Percentiles rank a stretch among this genome's conserved stretches.
Evolutionary conservation across 495 filamentous ascomycete genomes (phyloP).

Genomic region (Penicillium silybi): DNA sequence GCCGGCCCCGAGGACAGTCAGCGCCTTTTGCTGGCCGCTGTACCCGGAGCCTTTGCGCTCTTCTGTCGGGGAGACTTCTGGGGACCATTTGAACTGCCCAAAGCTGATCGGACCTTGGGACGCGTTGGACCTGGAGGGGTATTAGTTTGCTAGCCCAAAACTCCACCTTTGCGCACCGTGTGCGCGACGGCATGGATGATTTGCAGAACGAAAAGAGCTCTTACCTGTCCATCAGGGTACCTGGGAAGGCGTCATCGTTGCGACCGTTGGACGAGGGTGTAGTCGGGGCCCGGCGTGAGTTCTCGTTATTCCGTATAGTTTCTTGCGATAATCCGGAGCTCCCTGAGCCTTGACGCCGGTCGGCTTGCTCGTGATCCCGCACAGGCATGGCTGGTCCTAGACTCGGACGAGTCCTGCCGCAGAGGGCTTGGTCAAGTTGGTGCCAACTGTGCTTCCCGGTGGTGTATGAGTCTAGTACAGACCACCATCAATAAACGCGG

Average conservation of each 20-base stretch:
- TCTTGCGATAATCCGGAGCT: conserved; percentile 46
- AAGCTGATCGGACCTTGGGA: conserved; percentile 28
- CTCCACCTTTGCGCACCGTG: background rate
- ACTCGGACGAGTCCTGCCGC: conserved; percentile 16
- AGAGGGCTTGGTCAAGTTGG: conserved; percentile 18
- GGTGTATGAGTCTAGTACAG: conserved; percentile 2
- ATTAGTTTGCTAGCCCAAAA: background rate
- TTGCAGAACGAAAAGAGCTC: conserved; percentile 6
- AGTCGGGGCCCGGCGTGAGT: conserved; percentile 15
- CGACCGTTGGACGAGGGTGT: conserved; percentile 25
- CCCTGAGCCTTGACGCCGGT: conserved; percentile 42
- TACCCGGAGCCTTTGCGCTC: conserved; percentile 39
- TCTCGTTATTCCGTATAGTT: conserved; percentile 37
- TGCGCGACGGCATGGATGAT: background rate
- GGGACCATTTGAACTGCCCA: conserved; percentile 43
- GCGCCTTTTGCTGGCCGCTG: conserved; percentile 36
- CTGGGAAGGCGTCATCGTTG: conserved; percentile 28
- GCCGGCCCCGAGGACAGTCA: conserved; percentile 30
- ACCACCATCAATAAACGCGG: conserved; percentile 22
- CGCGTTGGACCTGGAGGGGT: conserved; percentile 20
- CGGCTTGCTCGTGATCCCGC: conserved; percentile 28
- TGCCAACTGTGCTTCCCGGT: conserved; percentile 16
- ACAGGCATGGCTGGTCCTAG: conserved; percentile 32
- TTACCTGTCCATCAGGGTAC: conserved; percentile 38
- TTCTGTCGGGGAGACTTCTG: conserved; percentile 44